phyloP scores from a whole-genome alignment of 2,329 filamentous ascomycete species.

The Colletotrichum viniferum region DNA sequence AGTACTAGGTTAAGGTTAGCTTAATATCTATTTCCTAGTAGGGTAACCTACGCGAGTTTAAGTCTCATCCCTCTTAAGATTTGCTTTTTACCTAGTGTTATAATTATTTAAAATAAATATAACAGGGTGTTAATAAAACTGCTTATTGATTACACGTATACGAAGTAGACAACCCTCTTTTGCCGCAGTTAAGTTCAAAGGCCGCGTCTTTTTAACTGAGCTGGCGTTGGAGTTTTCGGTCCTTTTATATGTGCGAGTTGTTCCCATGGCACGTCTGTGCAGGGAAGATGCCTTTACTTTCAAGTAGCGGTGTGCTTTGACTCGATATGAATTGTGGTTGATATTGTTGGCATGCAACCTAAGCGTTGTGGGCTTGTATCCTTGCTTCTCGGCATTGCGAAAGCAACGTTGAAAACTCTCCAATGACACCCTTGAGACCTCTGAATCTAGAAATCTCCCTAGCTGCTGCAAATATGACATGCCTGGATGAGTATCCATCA shows the following conservation, averaged over 20 bases:
- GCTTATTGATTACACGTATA: rapidly evolving
- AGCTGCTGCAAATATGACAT: background rate
- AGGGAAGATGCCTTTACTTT: background rate
- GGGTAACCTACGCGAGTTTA: background rate
- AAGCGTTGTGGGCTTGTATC: background rate
- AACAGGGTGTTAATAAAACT: rapidly evolving
- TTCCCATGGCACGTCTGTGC: background rate
- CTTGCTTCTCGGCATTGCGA: background rate
- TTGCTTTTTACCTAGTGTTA: background rate
- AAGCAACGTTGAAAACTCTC: background rate
- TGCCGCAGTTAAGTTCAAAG: background rate
- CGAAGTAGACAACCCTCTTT: background rate
- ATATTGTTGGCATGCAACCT: background rate
- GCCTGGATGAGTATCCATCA: background rate
- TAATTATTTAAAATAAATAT: background rate
- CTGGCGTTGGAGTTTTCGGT: background rate
- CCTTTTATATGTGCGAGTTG: background rate
- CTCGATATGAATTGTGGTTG: background rate
- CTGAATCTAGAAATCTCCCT: background rate
- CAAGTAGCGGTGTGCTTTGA: background rate
- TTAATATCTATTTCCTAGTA: background rate
- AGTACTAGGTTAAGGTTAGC: background rate
- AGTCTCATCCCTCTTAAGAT: background rate
- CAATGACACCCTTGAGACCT: background rate
- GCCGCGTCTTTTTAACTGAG: rapidly evolving